phyloP scores from a whole-genome alignment of 2,329 filamentous ascomycete genomes.

The Pestalotiopsis sp. region DNA sequence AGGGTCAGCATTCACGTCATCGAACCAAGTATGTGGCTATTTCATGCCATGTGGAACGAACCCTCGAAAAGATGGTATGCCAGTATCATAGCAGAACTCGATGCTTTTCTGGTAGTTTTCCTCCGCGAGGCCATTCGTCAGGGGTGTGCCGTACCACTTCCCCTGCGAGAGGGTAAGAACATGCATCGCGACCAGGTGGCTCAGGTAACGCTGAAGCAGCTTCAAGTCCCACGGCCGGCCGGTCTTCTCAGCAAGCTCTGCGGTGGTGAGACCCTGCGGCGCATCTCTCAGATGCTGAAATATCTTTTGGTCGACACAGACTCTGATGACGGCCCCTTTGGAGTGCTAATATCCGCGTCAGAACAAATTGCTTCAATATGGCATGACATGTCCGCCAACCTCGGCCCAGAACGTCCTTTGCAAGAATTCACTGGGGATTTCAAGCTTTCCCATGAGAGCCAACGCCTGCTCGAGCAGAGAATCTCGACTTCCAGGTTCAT shows the following conservation, averaged over 20 bases:
- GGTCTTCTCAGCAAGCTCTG: slow-evolving; percentile 5
- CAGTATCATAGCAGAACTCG: slow-evolving; percentile 21
- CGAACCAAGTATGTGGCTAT: neutral
- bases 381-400: neutral
- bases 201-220: slow-evolving; percentile 10
- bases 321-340: slow-evolving; percentile 9
- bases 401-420: slow-evolving; percentile 16
- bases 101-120: slow-evolving; percentile 42
- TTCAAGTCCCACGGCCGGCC: neutral
- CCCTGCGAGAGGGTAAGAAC: neutral
- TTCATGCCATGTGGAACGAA: neutral
- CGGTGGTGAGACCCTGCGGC: slow-evolving; percentile 7
- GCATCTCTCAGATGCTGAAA: slow-evolving; percentile 15
- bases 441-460: slow-evolving; percentile 11
- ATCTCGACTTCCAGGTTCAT: neutral
- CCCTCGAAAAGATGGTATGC: neutral
- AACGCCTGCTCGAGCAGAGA: slow-evolving; percentile 13
- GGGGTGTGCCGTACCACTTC: slow-evolving; percentile 22
- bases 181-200: slow-evolving; percentile 10
- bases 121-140: slow-evolving; percentile 40
- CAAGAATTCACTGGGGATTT: slow-evolving; percentile 17
- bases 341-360: slow-evolving; percentile 5
- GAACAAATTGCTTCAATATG: neutral
- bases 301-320: slow-evolving; percentile 13
- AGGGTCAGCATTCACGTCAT: neutral